These are phyloP conservation scores for Jamesozyma spencerorum DNA, from an alignment of 805 yeast genomes.

Conservation along the genomic window DNA sequence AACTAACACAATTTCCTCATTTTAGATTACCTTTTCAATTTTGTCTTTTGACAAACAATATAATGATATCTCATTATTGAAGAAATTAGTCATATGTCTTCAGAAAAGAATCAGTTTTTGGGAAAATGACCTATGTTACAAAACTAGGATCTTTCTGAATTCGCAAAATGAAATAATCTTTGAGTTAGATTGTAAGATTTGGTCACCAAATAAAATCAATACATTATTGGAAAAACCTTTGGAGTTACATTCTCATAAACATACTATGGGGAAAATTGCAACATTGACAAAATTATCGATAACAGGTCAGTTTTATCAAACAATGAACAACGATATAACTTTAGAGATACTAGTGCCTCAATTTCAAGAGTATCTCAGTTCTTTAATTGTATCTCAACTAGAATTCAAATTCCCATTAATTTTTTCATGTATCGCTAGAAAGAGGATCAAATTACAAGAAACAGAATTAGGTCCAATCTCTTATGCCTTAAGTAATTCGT, in stretches of 20 bases:
- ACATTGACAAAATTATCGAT: conserved; percentile 5
- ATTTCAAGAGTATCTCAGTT: conserved; percentile 21
- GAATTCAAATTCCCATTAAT: conserved; percentile 31
- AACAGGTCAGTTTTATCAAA: conserved; percentile 1
- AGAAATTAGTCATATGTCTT: not conserved
- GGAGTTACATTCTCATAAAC: not conserved
- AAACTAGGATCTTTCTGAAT: not conserved
- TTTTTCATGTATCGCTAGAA: conserved; percentile 22
- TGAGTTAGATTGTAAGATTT: conserved; percentile 2
- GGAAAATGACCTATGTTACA: conserved; percentile 3
- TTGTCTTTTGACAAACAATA: not conserved
- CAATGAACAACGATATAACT: not conserved
- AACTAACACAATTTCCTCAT: too few species aligned
- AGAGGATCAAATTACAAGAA: conserved; percentile 15
- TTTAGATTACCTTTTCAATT: too few species aligned
- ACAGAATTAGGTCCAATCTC: conserved; percentile 22
- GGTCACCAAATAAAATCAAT: conserved; percentile 3
- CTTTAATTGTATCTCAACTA: conserved; percentile 26
- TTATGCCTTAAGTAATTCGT: conserved; percentile 17
- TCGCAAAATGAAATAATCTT: not conserved
- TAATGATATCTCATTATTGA: not conserved
- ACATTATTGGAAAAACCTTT: conserved; percentile 1
- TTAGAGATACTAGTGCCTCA: conserved; percentile 7
- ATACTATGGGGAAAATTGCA: not conserved
- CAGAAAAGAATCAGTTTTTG: not conserved